Conservation (phyloP, 2,329 filamentous ascomycete species). For the Fusarium longipes region DNA sequence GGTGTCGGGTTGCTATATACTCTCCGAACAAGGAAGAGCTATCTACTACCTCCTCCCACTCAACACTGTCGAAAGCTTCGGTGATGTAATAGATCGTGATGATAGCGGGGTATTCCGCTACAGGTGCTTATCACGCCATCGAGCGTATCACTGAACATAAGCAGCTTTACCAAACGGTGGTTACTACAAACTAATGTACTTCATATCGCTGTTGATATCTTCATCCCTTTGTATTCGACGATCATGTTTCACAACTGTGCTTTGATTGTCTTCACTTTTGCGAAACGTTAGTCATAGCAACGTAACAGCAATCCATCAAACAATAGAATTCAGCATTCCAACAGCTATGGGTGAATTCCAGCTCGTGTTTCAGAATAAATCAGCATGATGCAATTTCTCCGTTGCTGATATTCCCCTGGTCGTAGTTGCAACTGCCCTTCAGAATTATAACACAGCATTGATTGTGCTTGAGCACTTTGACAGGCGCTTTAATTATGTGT, state of each 20-base stretch:
- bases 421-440: not conserved
- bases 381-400: not conserved
- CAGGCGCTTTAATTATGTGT: not conserved
- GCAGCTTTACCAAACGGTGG: not conserved
- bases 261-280: not conserved
- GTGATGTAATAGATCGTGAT: slow-evolving; percentile 37
- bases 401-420: not conserved
- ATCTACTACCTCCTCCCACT: not conserved
- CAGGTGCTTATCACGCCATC: slow-evolving; percentile 16
- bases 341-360: slow-evolving; percentile 4
- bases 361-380: slow-evolving; percentile 9
- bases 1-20: not conserved
- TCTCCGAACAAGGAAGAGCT: not conserved
- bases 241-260: not conserved
- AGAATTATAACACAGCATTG: not conserved
- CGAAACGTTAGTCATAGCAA: not conserved
- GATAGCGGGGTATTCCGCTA: slow-evolving; percentile 22
- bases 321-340: slow-evolving; percentile 23
- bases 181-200: not conserved
- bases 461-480: not conserved
- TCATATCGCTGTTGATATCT: not conserved
- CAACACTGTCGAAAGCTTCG: slow-evolving; percentile 7
- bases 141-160: not conserved
- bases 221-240: not conserved
- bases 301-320: not conserved